These are phyloP conservation scores for Megacollybia platyphylla DNA, from an alignment of 1,284 basidiomycete genomes.

Conservation along the genomic window DNA sequence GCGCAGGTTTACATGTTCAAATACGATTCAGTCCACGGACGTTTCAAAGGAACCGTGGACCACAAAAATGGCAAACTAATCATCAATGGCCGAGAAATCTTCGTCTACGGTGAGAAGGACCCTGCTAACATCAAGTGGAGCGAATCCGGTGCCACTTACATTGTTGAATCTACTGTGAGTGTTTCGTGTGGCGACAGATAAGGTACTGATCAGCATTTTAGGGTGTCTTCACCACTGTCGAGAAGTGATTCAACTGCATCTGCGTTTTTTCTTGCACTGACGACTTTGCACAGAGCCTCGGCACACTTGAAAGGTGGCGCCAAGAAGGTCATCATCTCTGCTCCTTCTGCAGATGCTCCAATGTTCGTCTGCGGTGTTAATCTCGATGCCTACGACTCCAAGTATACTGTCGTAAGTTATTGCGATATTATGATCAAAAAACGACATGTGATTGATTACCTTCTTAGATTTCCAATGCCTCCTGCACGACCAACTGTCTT, in stretches of 20 bases:
- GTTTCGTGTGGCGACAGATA: constrained; percentile 1
- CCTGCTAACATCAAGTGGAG: constrained; percentile 84
- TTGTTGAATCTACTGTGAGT: constrained; percentile 88
- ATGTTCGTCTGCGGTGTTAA: constrained; percentile 98
- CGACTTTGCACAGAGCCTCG: constrained; percentile 48
- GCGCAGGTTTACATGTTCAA: constrained; percentile 98
- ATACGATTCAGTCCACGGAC: constrained; percentile 96
- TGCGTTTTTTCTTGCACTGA: background rate
- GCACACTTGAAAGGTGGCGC: constrained; percentile 98
- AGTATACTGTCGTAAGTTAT: constrained; percentile 69
- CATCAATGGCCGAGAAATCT: constrained; percentile 74
- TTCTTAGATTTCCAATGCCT: constrained; percentile 87
- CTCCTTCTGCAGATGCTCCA: constrained; percentile 95
- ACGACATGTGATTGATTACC: background rate
- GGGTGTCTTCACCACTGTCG: constrained; percentile 97
- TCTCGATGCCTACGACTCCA: constrained; percentile 87
- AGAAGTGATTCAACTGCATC: constrained; percentile 34
- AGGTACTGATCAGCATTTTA: constrained; percentile 12
- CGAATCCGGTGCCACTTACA: constrained; percentile 76
- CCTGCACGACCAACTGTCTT: constrained; percentile 99
- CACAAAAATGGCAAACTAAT: constrained; percentile 84
- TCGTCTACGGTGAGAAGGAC: constrained; percentile 82
- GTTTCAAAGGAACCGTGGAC: constrained; percentile 82
- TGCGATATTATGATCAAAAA: background rate
- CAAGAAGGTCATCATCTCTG: constrained; percentile 99